A percentile compares a stretch with the other conserved stretches of the same genome.
Evolutionary conservation across 768 basidiomycete species (phyloP).

Genomic region (Leucocoprinus leucothites): DNA sequence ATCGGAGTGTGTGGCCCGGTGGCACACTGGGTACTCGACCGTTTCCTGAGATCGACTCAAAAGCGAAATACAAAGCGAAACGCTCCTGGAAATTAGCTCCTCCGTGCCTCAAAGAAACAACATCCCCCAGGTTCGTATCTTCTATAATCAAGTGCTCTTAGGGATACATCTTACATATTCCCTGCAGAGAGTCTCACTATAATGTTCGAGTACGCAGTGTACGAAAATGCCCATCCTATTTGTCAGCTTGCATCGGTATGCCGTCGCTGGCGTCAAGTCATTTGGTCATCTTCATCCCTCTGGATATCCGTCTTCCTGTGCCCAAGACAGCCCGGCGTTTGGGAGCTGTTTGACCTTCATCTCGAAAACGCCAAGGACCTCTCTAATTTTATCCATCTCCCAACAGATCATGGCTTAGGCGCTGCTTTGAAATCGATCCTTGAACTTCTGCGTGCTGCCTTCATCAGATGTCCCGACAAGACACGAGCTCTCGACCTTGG

Average conservation of each 20-base stretch:
- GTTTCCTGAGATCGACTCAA: too few relatives aligned
- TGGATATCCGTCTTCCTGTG: background rate
- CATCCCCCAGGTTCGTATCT: background rate
- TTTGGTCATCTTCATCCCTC: background rate
- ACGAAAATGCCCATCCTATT: background rate
- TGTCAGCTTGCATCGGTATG: background rate
- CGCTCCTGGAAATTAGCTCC: background rate
- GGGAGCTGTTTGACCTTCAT: background rate
- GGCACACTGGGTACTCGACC: too few relatives aligned
- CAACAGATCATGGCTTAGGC: background rate
- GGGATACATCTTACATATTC: background rate
- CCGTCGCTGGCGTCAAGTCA: background rate
- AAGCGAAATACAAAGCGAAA: too few relatives aligned
- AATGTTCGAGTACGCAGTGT: background rate
- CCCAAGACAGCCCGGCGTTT: background rate
- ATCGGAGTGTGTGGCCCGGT: too few relatives aligned
- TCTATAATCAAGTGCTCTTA: background rate
- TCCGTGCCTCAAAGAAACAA: background rate
- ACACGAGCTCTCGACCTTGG: background rate
- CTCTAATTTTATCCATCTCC: background rate
- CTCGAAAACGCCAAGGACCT: background rate
- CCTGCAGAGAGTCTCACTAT: background rate
- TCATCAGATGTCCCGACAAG: background rate
- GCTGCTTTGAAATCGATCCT: background rate
- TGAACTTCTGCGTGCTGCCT: background rate